Conservation (phyloP, 179 eudicot species). For the Corrigiola litoralis region DNA sequence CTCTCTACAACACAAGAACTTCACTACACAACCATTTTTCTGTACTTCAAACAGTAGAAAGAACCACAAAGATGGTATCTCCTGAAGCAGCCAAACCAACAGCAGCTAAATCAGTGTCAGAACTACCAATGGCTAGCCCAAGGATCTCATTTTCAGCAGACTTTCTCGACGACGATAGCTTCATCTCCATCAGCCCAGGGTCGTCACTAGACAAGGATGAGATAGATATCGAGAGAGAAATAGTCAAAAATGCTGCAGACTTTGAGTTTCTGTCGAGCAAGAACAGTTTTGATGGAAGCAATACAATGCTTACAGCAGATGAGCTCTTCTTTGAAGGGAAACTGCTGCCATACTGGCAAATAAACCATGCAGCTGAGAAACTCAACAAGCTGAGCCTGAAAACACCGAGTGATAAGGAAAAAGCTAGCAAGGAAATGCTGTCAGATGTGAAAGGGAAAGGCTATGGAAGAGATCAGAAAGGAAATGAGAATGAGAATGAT, state of each 20-base stretch:
- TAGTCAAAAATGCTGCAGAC: conserved; percentile 16
- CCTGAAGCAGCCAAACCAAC: conserved; percentile 34
- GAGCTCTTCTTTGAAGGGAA: conserved; percentile 81
- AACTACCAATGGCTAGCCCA: conserved; percentile 38
- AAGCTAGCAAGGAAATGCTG: background rate
- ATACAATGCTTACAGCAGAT: conserved; percentile 69
- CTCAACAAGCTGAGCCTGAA: conserved; percentile 44
- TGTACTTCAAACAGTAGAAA: background rate
- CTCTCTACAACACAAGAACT: background rate
- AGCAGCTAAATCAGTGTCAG: conserved; percentile 20
- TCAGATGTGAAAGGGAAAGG: conserved; percentile 1
- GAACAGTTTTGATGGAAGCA: conserved; percentile 16
- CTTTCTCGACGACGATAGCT: conserved; percentile 53
- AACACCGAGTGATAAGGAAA: conserved; percentile 13
- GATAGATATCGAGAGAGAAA: conserved; percentile 9
- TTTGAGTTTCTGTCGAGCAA: conserved; percentile 71
- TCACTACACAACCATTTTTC: background rate
- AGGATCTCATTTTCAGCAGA: conserved; percentile 83
- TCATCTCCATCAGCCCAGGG: conserved; percentile 55
- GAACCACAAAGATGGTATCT: conserved; percentile 45
- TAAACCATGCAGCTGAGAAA: conserved; percentile 50
- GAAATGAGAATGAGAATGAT: background rate
- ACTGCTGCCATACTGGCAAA: conserved; percentile 63
- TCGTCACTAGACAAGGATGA: conserved; percentile 32
- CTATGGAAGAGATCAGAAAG: background rate